Base-by-base conservation (phyloP, 805 yeast species). In the Metschnikowia colocasiae region DNA sequence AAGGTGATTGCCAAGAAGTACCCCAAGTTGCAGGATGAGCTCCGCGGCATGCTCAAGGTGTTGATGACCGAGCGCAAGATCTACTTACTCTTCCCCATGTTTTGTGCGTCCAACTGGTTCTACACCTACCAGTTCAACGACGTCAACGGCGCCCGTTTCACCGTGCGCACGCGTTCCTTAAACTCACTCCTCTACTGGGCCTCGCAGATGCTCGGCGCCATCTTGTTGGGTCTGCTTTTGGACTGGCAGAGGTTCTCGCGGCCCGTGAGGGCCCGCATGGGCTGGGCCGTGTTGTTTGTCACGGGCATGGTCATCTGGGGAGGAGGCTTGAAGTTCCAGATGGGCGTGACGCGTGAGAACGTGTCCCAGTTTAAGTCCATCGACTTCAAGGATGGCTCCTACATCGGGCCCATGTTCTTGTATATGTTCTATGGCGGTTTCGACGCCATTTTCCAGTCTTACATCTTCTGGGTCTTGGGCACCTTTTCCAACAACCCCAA, bases 81-180 rank as follows among this genome's bases (percentile, higher is more conserved):
- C 43, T 58, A 74, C 40, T 60, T 75, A 22, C 56, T 80, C 60
- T 75, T 82, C 71, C 86, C 86, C 37, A 73, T 79, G 78, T 81
- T 81, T 60, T 76, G 78, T 54, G 73, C 82, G 25, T 78, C 85
- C 31, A 81, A 81, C 68, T 81, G 82, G 82, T 81, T 80, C 67
- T 80, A 80, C 69, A 78, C 85, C 39, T 81, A 81, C 62, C 84
- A 81, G 63, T 80, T 78, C 57, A 79, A 80, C 60, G 80, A 76
- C 49, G 69, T 75, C 62, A 81, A 81, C 59, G 77, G 75, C 34
- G 78, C 76, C 18, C 66, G 76, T 41, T 81, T 81, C 64, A 79
- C 75, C 56, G 62, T 80, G 49, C 72, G 85, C 61, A 78, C 86
- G 18, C 72, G 86, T 54, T 78, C 85, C 3, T 72, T 81, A 58